phyloP scores from a whole-genome alignment of 352 stramenopile genomes.

The Achlya hypogyna region DNA sequence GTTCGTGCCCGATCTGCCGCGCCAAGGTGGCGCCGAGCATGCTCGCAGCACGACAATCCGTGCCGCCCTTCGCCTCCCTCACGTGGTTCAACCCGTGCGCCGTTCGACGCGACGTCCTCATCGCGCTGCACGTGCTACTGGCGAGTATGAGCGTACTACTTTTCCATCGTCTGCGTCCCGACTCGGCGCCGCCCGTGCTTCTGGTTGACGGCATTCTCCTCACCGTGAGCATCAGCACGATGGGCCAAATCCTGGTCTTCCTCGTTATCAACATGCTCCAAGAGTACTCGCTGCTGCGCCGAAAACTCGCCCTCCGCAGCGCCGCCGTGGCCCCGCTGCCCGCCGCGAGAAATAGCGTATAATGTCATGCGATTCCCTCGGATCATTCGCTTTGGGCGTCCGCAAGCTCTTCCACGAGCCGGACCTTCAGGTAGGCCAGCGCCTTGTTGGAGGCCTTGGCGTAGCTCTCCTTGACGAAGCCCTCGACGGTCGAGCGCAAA shows the following conservation, averaged over 20 bases:
- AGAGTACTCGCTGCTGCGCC: neutral
- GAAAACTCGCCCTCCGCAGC: neutral
- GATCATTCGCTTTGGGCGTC: constrained; percentile 17
- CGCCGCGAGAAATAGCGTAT: constrained; percentile 16
- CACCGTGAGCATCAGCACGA: neutral
- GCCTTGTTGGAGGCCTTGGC: constrained; percentile 48
- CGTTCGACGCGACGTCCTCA: neutral
- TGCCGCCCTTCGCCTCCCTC: neutral
- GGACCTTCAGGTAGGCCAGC: constrained; percentile 47
- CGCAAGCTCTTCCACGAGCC: constrained; percentile 53
- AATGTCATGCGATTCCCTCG: constrained; percentile 18
- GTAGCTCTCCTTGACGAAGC: constrained; percentile 61
- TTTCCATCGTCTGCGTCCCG: neutral
- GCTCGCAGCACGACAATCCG: neutral
- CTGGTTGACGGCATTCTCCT: neutral
- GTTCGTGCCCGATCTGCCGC: constrained; percentile 16
- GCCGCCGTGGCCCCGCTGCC: neutral
- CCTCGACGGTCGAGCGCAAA: constrained; percentile 65
- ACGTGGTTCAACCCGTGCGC: neutral
- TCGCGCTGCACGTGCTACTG: neutral
- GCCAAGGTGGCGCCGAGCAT: neutral
- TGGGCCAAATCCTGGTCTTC: neutral
- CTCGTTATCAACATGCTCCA: neutral
- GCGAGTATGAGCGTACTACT: neutral
- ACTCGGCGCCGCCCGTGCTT: neutral